These are phyloP conservation scores for Lecanicillium sp. DNA, from an alignment of 2,329 filamentous ascomycete species.

Conservation along the genomic window DNA sequence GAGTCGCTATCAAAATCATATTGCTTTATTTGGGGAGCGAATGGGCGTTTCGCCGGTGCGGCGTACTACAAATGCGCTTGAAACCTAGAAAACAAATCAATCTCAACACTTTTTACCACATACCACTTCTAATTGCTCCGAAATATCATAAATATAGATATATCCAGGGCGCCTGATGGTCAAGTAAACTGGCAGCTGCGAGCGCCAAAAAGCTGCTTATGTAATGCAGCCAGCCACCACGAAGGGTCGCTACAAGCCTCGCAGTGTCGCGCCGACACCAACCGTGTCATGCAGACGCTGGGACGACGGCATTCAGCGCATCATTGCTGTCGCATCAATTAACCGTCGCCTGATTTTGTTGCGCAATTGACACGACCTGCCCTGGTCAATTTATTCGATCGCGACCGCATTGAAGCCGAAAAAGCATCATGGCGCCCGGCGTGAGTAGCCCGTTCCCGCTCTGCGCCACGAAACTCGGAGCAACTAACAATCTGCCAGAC, in stretches of 20 bases:
- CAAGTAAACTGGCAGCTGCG: background rate
- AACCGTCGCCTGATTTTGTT: background rate
- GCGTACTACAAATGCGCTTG: constrained; percentile 11
- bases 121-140: no score
- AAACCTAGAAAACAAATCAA: constrained; percentile 13
- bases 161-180: background rate
- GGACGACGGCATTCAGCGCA: constrained; percentile 3
- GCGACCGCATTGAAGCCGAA: constrained; percentile 3
- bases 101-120: constrained; percentile 13
- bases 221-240: constrained; percentile 9
- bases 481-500: constrained; percentile 33
- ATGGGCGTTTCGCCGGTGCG: constrained; percentile 7
- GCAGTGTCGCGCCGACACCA: constrained; percentile 9
- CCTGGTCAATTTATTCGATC: background rate
- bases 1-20: constrained; percentile 7
- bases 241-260: background rate
- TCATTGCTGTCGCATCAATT: constrained; percentile 12
- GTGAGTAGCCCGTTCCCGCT: background rate
- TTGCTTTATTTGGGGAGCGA: constrained; percentile 9
- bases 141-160: no score
- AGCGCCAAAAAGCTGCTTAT: constrained; percentile 50
- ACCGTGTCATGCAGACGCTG: constrained; percentile 13
- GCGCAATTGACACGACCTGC: background rate
- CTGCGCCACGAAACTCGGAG: background rate
- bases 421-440: constrained; percentile 13